These are phyloP conservation scores for Dalechampia spathulata DNA, from an alignment of 441 rosid genomes.

Conservation along the genomic window DNA sequence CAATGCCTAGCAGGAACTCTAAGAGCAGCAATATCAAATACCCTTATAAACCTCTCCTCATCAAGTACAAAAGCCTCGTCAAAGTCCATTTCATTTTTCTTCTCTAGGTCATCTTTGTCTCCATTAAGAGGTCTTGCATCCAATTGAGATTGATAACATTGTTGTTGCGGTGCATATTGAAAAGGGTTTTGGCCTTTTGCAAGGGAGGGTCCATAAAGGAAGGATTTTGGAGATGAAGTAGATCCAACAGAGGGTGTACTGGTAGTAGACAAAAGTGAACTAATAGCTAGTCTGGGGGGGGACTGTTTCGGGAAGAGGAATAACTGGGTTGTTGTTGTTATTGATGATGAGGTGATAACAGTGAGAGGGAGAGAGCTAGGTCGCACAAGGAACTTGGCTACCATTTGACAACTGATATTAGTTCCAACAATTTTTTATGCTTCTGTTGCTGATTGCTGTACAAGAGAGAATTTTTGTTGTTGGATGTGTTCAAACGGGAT, in stretches of 20 bases:
- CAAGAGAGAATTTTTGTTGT: background rate
- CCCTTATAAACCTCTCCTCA: constrained; percentile 53
- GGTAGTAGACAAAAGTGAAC: constrained; percentile 28
- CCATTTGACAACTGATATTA: constrained; percentile 20
- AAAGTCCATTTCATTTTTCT: constrained; percentile 10
- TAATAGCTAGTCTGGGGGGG: constrained; percentile 17
- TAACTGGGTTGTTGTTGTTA: constrained; percentile 5
- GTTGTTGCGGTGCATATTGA: constrained; percentile 4
- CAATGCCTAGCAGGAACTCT: constrained; percentile 71
- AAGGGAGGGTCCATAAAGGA: constrained; percentile 70
- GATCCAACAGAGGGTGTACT: background rate
- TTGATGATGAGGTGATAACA: constrained; percentile 11
- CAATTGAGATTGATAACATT: constrained; percentile 4
- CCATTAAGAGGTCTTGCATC: background rate
- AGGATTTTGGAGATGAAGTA: constrained; percentile 6
- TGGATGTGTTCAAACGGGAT: background rate
- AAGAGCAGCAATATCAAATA: constrained; percentile 58
- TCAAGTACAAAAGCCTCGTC: constrained; percentile 18
- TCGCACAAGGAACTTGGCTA: constrained; percentile 33
- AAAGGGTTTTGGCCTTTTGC: constrained; percentile 47
- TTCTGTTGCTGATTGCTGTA: background rate
- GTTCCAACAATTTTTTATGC: background rate
- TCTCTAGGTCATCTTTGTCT: constrained; percentile 11
- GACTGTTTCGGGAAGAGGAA: constrained; percentile 18
- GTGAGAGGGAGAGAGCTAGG: constrained; percentile 28